These are phyloP conservation scores for Coemansia sp. DNA, from an alignment of 192 early-diverging fungal genomes.

Conservation along the genomic window DNA sequence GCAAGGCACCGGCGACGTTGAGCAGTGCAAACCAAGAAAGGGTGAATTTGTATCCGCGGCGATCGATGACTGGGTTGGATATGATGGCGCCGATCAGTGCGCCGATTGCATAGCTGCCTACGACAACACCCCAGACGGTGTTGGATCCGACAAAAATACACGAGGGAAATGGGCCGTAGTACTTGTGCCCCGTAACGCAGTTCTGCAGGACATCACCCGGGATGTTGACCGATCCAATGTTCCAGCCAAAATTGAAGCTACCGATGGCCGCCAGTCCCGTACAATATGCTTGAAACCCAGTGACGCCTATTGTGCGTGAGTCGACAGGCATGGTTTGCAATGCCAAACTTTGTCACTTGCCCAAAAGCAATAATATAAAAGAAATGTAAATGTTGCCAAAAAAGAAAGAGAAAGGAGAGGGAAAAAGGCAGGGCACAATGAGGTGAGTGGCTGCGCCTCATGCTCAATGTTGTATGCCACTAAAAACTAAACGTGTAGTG, in stretches of 20 bases:
- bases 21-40: slow-evolving; percentile 68
- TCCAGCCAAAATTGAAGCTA: slow-evolving; percentile 56
- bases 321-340: slow-evolving; percentile 32
- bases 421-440: too few species aligned
- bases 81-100: slow-evolving; percentile 64
- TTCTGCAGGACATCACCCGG: slow-evolving; percentile 55
- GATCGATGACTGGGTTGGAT: slow-evolving; percentile 56
- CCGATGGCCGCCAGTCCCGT: slow-evolving; percentile 45
- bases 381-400: background rate
- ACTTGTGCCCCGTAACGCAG: slow-evolving; percentile 47
- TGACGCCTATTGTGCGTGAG: slow-evolving; percentile 45
- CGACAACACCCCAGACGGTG: slow-evolving; percentile 56
- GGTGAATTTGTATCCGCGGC: slow-evolving; percentile 60
- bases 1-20: slow-evolving; percentile 61
- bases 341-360: too few species aligned
- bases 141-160: slow-evolving; percentile 43
- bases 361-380: background rate
- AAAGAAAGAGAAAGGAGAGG: background rate
- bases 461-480: background rate
- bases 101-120: slow-evolving; percentile 60
- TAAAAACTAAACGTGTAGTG: background rate
- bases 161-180: slow-evolving; percentile 48
- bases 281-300: slow-evolving; percentile 46
- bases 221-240: slow-evolving; percentile 58
- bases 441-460: background rate